These are phyloP conservation scores for Talaromyces albobiverticillius DNA, from an alignment of 2,329 filamentous ascomycete genomes.

Conservation along the genomic window DNA sequence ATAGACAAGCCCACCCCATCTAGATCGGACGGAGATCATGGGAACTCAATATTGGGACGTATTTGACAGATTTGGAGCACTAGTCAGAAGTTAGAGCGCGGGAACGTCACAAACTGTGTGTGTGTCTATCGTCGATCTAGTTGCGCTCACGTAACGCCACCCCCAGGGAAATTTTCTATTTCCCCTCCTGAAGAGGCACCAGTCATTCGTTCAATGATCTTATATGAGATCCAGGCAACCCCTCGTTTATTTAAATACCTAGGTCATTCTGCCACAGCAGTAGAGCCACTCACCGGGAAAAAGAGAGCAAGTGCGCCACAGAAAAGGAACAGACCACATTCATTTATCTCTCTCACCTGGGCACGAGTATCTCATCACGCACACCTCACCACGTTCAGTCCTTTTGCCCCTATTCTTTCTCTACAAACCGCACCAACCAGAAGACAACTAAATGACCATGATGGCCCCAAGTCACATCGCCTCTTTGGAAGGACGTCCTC, in stretches of 20 bases:
- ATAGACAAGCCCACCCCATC: neutral
- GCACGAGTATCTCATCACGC: neutral
- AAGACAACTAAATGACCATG: constrained; percentile 1
- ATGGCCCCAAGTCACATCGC: constrained; percentile 10
- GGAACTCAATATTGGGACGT: constrained; percentile 8
- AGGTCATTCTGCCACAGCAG: neutral
- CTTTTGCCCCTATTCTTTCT: neutral
- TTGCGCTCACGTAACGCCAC: neutral
- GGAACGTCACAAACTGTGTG: neutral
- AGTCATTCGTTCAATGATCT: neutral
- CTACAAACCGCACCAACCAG: neutral
- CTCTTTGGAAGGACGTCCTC: constrained; percentile 6
- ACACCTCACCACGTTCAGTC: neutral
- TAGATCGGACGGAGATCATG: constrained; percentile 5
- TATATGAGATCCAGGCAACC: neutral
- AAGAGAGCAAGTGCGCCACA: neutral
- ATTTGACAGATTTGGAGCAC: constrained; percentile 7
- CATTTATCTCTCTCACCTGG: neutral
- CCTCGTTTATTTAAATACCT: neutral
- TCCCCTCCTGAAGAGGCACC: neutral
- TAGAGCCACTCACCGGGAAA: neutral
- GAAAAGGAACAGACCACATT: constrained; percentile 2
- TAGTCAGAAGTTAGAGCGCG: neutral
- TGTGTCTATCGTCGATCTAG: neutral
- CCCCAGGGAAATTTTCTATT: neutral